These are phyloP conservation scores for Chrysoporthe puriensis DNA, from an alignment of 2,329 filamentous ascomycete genomes.

Conservation along the genomic window DNA sequence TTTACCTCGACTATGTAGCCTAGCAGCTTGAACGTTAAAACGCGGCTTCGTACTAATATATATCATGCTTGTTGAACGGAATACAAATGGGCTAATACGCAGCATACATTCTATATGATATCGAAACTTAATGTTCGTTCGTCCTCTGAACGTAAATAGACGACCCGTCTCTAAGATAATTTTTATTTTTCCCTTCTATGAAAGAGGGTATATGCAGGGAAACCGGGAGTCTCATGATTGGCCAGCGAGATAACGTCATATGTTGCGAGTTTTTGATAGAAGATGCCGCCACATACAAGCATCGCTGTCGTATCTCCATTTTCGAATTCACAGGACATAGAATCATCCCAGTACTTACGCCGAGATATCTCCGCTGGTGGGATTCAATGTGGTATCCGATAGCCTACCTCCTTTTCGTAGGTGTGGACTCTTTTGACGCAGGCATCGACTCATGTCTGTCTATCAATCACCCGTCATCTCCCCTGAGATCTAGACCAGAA, in stretches of 20 bases:
- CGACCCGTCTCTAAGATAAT: not conserved
- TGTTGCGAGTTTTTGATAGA: not conserved
- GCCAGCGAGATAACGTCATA: not conserved
- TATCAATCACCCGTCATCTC: not conserved
- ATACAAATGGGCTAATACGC: not conserved
- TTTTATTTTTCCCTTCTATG: not conserved
- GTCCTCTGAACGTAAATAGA: not conserved
- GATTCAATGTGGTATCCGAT: too few relatives aligned
- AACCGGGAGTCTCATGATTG: constrained; percentile 1
- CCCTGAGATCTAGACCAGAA: not conserved
- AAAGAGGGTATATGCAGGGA: not conserved
- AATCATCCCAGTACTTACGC: not conserved
- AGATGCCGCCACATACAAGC: not conserved
- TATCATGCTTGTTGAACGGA: not conserved
- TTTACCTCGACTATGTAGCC: not conserved
- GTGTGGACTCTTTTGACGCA: too few relatives aligned
- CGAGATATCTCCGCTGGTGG: not conserved
- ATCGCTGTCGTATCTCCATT: not conserved
- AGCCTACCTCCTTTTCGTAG: too few relatives aligned
- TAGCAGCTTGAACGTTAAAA: not conserved
- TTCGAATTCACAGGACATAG: not conserved
- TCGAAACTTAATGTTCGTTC: not conserved
- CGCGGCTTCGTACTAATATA: not conserved
- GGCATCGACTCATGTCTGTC: too few relatives aligned
- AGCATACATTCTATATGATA: not conserved